These are phyloP conservation scores for Adansonia digitata DNA, from an alignment of 345 rosid genomes.

Conservation along the genomic window DNA sequence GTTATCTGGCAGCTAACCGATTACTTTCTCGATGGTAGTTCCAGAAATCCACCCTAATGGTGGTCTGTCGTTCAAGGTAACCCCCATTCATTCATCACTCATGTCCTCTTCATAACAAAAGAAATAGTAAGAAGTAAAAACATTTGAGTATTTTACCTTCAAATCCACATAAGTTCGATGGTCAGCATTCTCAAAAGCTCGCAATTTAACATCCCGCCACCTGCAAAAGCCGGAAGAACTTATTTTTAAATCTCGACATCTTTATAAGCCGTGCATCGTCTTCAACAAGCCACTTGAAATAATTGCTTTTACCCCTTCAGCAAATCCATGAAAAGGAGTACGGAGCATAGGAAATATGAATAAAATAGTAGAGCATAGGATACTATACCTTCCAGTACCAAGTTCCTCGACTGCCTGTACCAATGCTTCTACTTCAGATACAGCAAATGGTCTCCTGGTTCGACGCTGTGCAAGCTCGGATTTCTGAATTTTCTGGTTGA, in stretches of 20 bases:
- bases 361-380: not conserved
- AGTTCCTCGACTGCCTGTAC: slow-evolving; percentile 85
- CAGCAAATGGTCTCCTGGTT: slow-evolving; percentile 95
- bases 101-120: not conserved
- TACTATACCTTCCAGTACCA: slow-evolving; percentile 84
- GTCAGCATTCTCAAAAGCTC: slow-evolving; percentile 61
- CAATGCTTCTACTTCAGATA: slow-evolving; percentile 87
- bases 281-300: not conserved
- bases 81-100: not conserved
- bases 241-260: not conserved
- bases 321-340: not conserved
- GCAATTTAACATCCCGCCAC: slow-evolving; percentile 83
- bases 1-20: not conserved
- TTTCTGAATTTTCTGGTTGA: slow-evolving; percentile 57
- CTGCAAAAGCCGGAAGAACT: slow-evolving; percentile 32
- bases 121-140: not conserved
- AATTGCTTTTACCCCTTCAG: not conserved
- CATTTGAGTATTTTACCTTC: slow-evolving; percentile 50
- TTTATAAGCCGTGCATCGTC: not conserved
- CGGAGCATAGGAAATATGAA: not conserved
- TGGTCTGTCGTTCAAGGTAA: not conserved
- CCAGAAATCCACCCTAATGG: not conserved
- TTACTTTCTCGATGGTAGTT: not conserved
- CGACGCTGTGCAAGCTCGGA: slow-evolving; percentile 82
- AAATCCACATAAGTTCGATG: slow-evolving; percentile 83